A percentile compares a stretch with the other conserved stretches of the same genome.
Conservation (phyloP, 306 rosid species). For the Pterocarpus macrocarpus region DNA sequence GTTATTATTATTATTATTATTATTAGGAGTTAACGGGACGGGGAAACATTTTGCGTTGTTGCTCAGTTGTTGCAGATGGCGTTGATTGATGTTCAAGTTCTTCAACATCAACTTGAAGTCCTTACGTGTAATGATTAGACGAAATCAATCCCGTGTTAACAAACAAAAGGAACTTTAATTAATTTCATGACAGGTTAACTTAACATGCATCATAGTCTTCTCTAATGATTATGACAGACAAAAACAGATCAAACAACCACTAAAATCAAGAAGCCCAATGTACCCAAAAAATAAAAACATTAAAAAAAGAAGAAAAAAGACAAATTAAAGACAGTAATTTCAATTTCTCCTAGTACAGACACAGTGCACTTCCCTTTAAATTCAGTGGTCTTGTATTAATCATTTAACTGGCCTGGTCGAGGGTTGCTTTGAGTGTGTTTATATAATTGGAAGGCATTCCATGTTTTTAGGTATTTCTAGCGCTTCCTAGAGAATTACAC, state of each 20-base stretch:
- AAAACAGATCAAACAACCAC: background rate
- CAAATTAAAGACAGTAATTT: too few species aligned
- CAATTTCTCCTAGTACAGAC: too few species aligned
- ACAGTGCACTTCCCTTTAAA: background rate
- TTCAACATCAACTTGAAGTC: background rate
- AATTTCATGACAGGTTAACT: background rate
- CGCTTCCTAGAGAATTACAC: constrained; percentile 1
- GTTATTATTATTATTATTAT: background rate
- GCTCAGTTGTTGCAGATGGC: background rate
- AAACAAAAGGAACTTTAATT: background rate
- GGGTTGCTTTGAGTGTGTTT: background rate
- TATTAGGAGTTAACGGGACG: background rate
- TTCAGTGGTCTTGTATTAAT: background rate
- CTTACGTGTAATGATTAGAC: background rate
- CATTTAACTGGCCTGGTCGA: too few species aligned
- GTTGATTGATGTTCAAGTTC: background rate
- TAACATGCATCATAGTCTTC: background rate
- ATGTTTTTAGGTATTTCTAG: background rate
- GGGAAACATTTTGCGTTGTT: background rate
- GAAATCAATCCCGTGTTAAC: background rate
- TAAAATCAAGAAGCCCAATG: background rate
- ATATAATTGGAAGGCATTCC: background rate
- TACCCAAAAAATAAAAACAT: background rate
- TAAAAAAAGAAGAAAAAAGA: too few species aligned
- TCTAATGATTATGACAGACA: background rate